Evolutionary conservation across 192 early-diverging fungal species (phyloP).

Genomic region (Spizellomyces punctatus): DNA sequence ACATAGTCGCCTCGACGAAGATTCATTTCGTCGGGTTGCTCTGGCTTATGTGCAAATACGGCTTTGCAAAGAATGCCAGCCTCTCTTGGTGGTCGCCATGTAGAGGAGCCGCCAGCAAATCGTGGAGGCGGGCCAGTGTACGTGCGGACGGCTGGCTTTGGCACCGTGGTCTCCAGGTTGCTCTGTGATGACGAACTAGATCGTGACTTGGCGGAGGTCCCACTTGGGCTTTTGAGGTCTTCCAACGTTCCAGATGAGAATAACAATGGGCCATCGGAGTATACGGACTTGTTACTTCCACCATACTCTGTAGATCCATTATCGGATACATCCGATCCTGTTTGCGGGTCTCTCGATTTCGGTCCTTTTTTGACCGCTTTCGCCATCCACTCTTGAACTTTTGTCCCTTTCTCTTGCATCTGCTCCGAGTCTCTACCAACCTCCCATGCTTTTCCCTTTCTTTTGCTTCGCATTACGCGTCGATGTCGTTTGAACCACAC

Average conservation of each 20-base stretch:
- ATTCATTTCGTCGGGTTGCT: conserved; percentile 20
- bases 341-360: neutral
- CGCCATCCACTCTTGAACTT: neutral
- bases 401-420: conserved; percentile 4
- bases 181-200: neutral
- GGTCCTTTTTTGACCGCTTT: neutral
- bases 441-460: neutral
- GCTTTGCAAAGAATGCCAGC: conserved; percentile 19
- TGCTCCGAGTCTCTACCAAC: neutral
- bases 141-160: conserved; percentile 1
- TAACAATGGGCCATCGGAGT: too few relatives aligned
- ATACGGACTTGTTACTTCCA: neutral
- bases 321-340: neutral
- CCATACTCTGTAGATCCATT: neutral
- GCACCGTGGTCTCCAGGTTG: neutral
- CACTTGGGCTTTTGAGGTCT: neutral
- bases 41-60: conserved; percentile 19
- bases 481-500: neutral
- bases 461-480: neutral
- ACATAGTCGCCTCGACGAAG: conserved; percentile 20
- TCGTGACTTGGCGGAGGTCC: neutral
- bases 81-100: conserved; percentile 12
- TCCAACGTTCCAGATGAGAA: neutral
- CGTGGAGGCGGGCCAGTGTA: conserved; percentile 26
- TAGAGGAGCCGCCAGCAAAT: conserved; percentile 18